Evolutionary conservation across 805 yeast species (phyloP), one percentile per base, ranked within the genome.

Genomic region (Lachancea sp.): DNA sequence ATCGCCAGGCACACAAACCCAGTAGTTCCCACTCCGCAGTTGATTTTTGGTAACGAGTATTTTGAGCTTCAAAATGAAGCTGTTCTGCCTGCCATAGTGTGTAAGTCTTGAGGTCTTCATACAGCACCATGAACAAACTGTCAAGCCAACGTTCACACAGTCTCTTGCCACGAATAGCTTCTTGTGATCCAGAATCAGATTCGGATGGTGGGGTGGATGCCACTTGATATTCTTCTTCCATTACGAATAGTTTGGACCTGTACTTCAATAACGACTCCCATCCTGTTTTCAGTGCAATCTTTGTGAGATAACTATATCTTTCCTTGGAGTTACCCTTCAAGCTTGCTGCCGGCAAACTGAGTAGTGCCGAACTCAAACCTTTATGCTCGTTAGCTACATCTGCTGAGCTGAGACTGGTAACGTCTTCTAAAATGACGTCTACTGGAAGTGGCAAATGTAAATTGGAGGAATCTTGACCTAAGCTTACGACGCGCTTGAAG

Each of bases 21-120:
- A 89, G 70, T 25, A 86, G 69, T 63, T 94, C 96, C 96, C 97
- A 89, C 62, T 89, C 97, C 42, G 83, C 66, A 0, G 96, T 79
- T 21, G 81, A 68, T 56, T 85, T 88, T 51, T 76, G 77, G 60
- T 82, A 83, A 31, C 77, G 79, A 60, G 86, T 71, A 61, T 86
- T 85, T 59, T 87, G 95, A 5, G 94, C 86, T 60, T 83, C 88
- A 65, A 83, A 82, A 62, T 90, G 96, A 46, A 88, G 75, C 50
- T 75, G 74, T 59, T 92, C 96, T 0, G 96, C 88, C 59, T 88
- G 89, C 92, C 96, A 90, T 72, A 86, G 75, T 1, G 96, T 87
- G 59, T 84, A 90, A 1, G 85, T 78, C 54, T 83, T 71, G 52
- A 84, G 70, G 56, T 84, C 95, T 45, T 83, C 89, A 54, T 78